A percentile compares a stretch with the other conserved stretches of the same genome.
These are phyloP conservation scores for Rosa chinensis DNA, from an alignment of 306 rosid genomes.

Conservation along the genomic window DNA sequence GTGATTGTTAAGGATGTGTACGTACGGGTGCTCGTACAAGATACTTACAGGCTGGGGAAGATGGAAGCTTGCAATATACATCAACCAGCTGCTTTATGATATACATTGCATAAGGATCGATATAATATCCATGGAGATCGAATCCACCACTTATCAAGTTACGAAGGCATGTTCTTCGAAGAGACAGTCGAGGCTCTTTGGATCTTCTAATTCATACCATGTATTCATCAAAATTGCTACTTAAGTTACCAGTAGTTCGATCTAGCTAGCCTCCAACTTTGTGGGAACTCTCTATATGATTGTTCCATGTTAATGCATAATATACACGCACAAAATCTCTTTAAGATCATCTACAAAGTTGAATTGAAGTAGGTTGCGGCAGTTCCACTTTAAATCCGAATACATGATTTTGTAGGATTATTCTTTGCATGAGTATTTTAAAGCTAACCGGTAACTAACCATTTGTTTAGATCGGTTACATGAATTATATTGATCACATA, in stretches of 20 bases:
- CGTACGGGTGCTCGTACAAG: conserved; percentile 14
- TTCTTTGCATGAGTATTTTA: not conserved
- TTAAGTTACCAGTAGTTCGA: not conserved
- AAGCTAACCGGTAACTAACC: not conserved
- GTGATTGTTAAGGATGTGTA: not conserved
- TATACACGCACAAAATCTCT: not conserved
- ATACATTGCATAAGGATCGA: conserved; percentile 48
- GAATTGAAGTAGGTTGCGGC: not conserved
- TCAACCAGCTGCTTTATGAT: not conserved
- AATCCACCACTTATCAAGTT: not conserved
- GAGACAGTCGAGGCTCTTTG: not conserved
- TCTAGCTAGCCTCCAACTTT: not conserved
- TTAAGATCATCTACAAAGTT: not conserved
- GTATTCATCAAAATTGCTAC: not conserved
- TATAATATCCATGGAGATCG: not conserved
- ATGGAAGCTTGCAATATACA: conserved; percentile 33
- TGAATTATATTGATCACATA: not conserved
- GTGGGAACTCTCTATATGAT: not conserved
- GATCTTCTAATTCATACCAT: not conserved
- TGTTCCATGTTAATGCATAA: not conserved
- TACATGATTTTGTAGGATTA: not conserved
- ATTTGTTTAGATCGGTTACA: not conserved
- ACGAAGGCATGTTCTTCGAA: conserved; percentile 25
- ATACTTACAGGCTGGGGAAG: conserved; percentile 8
- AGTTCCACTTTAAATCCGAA: not conserved